Base-by-base conservation (phyloP, 2,329 filamentous ascomycete species). In the Aspergillus sp. region DNA sequence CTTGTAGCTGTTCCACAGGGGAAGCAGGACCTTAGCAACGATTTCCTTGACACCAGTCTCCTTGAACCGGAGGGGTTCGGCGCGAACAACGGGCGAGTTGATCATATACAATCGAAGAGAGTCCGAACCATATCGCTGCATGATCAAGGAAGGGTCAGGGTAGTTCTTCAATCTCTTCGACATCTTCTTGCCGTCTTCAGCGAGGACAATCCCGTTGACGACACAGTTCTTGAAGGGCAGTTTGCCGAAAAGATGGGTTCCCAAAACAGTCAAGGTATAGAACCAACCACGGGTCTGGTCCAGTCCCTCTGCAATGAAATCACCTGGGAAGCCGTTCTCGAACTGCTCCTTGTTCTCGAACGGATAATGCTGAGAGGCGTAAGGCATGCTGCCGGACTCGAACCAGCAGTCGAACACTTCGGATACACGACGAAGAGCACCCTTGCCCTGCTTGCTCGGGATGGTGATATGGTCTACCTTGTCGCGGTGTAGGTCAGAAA, bases 361-460 rank as follows among this genome's bases (percentile, higher is more conserved):
- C 5, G 90, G 90, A 63, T 94, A 96, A 66, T 96, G 90, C 52
- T 86, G 81, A 55, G 85, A 89, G 38, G 88, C 86, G 63, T 94
- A 96, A 2, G 90, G 90, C 90, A 96, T 96, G 63, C 86, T 90
- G 50, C 90, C 90, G 39, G 89, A 95, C 68, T 96, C 90, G 53
- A 95, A 94, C 89, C 90, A 96, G 64, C 90, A 96, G 70, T 96
- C 90, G 58, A 96, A 95, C 4, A 96, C 88, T 64, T 95, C 89
- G 44, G 88, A 83, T 7, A 93, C 78, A 56, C 90, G 83, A 58
- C 78, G 83, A 52, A 96, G 73, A n/a, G 78, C 75, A 19, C 89
- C 90, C 62, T 91, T 94, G 56, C 90, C 90, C 69, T 84, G 78
- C 68, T 87, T 86, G 64, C 87, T 94, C 1, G 90, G 90, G 53